phyloP scores from a whole-genome alignment of 1,284 basidiomycete species.

The Psilocybe mexicana region DNA sequence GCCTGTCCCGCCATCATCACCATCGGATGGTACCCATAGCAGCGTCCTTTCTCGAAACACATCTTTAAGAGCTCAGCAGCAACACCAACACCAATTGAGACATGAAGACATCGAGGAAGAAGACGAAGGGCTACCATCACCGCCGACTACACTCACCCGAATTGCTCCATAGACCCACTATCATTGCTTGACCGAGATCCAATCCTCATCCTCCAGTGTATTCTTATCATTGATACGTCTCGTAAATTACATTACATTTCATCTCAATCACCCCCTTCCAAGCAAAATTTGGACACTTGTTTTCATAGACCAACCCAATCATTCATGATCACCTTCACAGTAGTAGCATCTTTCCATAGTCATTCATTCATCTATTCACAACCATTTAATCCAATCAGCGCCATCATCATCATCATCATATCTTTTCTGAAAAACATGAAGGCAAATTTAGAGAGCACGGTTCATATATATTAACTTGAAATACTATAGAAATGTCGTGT shows the following conservation, averaged over 20 bases:
- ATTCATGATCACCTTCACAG: too few species aligned
- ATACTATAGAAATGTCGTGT: not conserved
- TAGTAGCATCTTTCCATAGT: not conserved
- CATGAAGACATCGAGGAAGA: slow-evolving; percentile 25
- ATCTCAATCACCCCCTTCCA: too few species aligned
- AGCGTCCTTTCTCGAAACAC: slow-evolving; percentile 20
- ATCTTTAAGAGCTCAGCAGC: slow-evolving; percentile 14
- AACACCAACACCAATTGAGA: slow-evolving; percentile 17
- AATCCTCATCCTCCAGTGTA: not conserved
- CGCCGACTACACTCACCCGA: not conserved
- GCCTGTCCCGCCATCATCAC: slow-evolving; percentile 17
- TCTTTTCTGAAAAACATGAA: not conserved
- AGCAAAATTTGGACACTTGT: too few species aligned
- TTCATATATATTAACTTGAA: not conserved
- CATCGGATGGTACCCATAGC: slow-evolving; percentile 17
- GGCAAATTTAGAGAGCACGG: not conserved
- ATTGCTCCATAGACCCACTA: not conserved
- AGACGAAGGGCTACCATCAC: slow-evolving; percentile 16
- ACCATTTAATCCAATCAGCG: not conserved
- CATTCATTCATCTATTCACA: not conserved
- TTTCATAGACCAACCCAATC: too few species aligned
- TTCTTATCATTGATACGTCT: too few species aligned
- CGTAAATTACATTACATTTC: too few species aligned
- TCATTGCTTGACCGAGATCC: too few species aligned
- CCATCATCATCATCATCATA: not conserved